Percentiles rank a stretch among this genome's conserved stretches.
Conservation (phyloP, 1,284 basidiomycete genomes). For the Sporisorium scitamineum region DNA sequence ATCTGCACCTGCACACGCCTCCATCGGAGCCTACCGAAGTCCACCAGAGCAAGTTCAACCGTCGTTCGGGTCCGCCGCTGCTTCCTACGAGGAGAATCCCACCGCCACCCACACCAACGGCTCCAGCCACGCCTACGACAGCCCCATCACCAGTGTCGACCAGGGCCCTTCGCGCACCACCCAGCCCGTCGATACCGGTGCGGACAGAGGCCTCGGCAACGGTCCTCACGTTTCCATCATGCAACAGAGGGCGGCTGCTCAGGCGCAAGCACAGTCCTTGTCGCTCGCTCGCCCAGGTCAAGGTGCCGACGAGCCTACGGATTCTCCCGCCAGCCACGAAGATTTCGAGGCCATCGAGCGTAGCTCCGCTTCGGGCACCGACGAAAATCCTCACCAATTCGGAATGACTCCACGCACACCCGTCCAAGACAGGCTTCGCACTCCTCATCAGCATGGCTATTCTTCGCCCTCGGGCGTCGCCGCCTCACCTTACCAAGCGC, state of each 20-base stretch:
- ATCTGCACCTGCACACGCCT: background rate
- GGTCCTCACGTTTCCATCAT: slow-evolving; percentile 55
- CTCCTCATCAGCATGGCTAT: slow-evolving; percentile 22
- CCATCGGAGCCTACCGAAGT: background rate
- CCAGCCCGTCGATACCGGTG: slow-evolving; percentile 29
- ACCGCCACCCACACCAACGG: slow-evolving; percentile 20
- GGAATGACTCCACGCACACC: slow-evolving; percentile 14
- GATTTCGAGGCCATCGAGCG: slow-evolving; percentile 53
- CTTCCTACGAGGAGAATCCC: slow-evolving; percentile 6
- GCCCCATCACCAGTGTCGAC: slow-evolving; percentile 41
- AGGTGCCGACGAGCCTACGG: slow-evolving; percentile 17
- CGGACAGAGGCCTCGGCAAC: slow-evolving; percentile 14
- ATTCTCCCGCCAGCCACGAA: slow-evolving; percentile 33
- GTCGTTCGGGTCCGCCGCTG: slow-evolving; percentile 7
- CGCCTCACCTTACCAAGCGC: slow-evolving; percentile 25
- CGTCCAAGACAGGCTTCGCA: slow-evolving; percentile 17
- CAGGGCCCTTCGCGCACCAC: slow-evolving; percentile 34
- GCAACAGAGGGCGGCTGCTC: slow-evolving; percentile 60
- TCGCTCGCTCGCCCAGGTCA: slow-evolving; percentile 15
- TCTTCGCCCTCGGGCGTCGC: slow-evolving; percentile 22
- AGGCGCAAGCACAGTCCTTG: slow-evolving; percentile 49
- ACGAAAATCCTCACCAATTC: slow-evolving; percentile 23
- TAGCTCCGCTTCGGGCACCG: slow-evolving; percentile 48
- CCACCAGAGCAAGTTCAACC: background rate
- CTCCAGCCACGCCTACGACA: slow-evolving; percentile 19